Evolutionary conservation across 2,329 filamentous ascomycete species (phyloP).

Genomic region (Allantophomopsis cytisporea): DNA sequence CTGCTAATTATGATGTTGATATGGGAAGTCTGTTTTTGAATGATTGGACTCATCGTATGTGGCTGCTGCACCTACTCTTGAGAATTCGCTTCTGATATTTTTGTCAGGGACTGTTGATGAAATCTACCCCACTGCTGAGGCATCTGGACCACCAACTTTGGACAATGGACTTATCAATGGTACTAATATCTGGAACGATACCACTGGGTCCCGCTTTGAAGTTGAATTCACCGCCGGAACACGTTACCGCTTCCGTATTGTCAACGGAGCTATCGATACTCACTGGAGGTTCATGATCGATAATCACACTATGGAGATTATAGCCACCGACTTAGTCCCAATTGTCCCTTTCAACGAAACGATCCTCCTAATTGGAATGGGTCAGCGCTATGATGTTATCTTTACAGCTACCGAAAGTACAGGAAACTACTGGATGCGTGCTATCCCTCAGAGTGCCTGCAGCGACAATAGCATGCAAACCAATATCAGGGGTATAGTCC

Average conservation of each 20-base stretch:
- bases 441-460: slow-evolving; percentile 37
- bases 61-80: slow-evolving; percentile 1
- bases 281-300: slow-evolving; percentile 31
- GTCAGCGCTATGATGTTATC: slow-evolving; percentile 23
- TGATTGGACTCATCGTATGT: slow-evolving; percentile 15
- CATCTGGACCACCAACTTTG: slow-evolving; percentile 2
- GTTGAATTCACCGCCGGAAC: slow-evolving; percentile 21
- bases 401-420: slow-evolving; percentile 22
- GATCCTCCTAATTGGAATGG: slow-evolving; percentile 17
- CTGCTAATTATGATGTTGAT: slow-evolving; percentile 7
- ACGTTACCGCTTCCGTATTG: slow-evolving; percentile 29
- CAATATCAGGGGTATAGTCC: slow-evolving; percentile 28
- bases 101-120: background rate
- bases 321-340: slow-evolving; percentile 42
- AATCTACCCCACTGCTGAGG: slow-evolving; percentile 2
- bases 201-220: slow-evolving; percentile 7
- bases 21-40: slow-evolving; percentile 4
- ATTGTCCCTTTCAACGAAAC: slow-evolving; percentile 35
- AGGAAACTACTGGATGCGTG: slow-evolving; percentile 45
- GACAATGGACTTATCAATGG: slow-evolving; percentile 8
- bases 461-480: slow-evolving; percentile 35
- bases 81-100: too few species aligned
- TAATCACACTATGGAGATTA: slow-evolving; percentile 40
- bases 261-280: slow-evolving; percentile 29
- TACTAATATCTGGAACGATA: slow-evolving; percentile 3